Conservation (phyloP, 352 stramenopile genomes). For the Phytopythium aichiense region DNA sequence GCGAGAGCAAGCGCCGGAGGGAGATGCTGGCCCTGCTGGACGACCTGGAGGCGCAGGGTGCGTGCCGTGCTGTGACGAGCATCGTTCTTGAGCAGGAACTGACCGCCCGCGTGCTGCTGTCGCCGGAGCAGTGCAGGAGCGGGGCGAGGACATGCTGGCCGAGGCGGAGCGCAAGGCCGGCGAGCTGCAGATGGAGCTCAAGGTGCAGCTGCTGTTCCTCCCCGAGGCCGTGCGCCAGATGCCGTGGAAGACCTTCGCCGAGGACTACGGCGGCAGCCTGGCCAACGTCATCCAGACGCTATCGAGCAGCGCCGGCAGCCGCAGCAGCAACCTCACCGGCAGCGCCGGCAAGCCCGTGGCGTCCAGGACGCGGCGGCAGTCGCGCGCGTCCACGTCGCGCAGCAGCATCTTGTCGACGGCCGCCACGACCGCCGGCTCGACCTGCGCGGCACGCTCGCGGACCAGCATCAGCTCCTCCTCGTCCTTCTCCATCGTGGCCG, state of each 20-base stretch:
- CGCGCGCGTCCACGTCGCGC: constrained; percentile 3
- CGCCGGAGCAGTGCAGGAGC: constrained; percentile 48
- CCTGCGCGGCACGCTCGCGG: background rate
- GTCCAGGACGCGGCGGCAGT: constrained; percentile 5
- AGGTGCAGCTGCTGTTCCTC: constrained; percentile 74
- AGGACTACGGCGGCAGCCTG: constrained; percentile 72
- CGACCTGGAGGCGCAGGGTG: constrained; percentile 64
- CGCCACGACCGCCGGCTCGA: background rate
- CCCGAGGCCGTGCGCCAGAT: constrained; percentile 69
- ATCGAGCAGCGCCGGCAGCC: constrained; percentile 10
- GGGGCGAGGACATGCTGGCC: constrained; percentile 47
- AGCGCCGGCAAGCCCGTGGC: constrained; percentile 8
- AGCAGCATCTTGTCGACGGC: background rate
- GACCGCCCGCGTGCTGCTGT: constrained; percentile 7
- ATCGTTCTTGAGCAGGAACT: background rate
- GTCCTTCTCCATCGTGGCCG: constrained; percentile 28
- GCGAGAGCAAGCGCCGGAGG: constrained; percentile 39
- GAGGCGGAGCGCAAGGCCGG: constrained; percentile 51
- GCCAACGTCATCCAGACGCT: constrained; percentile 72
- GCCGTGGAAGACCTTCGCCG: constrained; percentile 76
- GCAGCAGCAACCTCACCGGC: constrained; percentile 7
- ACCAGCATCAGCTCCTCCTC: constrained; percentile 8
- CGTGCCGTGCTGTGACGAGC: background rate
- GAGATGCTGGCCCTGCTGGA: constrained; percentile 40
- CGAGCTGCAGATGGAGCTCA: constrained; percentile 71